phyloP scores from a whole-genome alignment of 2,329 filamentous ascomycete genomes.

The Trichoderma semiorbis region DNA sequence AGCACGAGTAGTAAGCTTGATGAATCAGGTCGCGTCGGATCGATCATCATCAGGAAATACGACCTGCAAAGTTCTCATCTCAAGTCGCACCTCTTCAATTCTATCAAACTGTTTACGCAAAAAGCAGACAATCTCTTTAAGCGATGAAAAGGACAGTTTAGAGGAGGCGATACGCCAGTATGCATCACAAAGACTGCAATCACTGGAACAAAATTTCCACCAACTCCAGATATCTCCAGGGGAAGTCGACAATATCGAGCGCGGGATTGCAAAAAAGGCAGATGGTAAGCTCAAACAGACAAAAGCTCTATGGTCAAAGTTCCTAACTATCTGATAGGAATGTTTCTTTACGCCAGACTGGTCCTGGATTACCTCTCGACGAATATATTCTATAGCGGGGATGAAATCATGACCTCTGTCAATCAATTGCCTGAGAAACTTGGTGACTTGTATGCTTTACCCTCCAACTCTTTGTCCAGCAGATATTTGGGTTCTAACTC shows the following conservation, averaged over 20 bases:
- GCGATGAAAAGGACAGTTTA: neutral
- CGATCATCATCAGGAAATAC: neutral
- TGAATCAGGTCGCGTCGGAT: neutral
- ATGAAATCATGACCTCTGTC: neutral
- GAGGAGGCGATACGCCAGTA: neutral
- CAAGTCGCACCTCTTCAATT: neutral
- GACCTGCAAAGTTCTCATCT: neutral
- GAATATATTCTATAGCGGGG: neutral
- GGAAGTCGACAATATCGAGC: neutral
- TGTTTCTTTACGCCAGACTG: neutral
- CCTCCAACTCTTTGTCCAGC: rapidly evolving
- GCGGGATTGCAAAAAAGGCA: neutral
- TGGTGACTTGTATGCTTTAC: neutral
- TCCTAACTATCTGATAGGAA: neutral
- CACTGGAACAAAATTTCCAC: neutral
- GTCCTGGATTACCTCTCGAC: neutral
- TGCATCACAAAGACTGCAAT: neutral
- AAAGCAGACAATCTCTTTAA: neutral
- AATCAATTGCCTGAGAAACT: neutral
- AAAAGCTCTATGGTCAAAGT: neutral
- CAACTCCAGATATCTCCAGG: neutral
- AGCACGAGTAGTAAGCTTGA: neutral
- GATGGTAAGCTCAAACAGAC: neutral
- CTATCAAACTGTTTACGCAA: neutral
- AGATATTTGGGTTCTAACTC: neutral